Evolutionary conservation across 2,329 filamentous ascomycete species (phyloP).

Genomic region (Alternaria viburni): DNA sequence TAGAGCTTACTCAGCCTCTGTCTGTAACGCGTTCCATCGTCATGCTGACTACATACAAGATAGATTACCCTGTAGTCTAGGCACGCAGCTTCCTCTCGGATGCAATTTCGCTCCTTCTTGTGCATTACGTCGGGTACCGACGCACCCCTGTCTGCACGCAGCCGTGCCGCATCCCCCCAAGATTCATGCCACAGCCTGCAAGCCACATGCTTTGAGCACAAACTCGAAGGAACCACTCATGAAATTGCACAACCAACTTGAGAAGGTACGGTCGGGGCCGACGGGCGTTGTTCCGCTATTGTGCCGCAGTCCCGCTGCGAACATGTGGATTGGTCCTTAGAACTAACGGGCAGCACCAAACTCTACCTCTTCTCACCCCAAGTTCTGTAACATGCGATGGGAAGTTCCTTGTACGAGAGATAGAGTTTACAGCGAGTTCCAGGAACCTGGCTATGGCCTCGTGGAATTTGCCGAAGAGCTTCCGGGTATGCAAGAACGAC

Average conservation of each 20-base stretch:
- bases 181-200: conserved; percentile 1
- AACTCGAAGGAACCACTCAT: not conserved
- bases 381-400: not conserved
- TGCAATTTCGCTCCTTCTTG: not conserved
- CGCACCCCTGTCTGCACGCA: not conserved
- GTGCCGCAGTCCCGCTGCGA: not conserved
- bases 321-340: not conserved
- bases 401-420: not conserved
- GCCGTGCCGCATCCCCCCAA: not conserved
- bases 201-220: not conserved
- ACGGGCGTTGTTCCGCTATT: not conserved
- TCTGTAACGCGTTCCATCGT: not conserved
- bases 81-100: not conserved
- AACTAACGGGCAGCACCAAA: not conserved
- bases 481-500: not conserved
- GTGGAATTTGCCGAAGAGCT: not conserved
- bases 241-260: not conserved
- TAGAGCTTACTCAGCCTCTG: not conserved
- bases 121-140: not conserved
- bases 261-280: not conserved
- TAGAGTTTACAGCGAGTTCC: not conserved
- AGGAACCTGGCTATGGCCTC: not conserved
- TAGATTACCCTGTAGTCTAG: not conserved
- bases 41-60: not conserved
- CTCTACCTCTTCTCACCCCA: not conserved